These are phyloP conservation scores for Pseudocercospora musae DNA, from an alignment of 2,329 filamentous ascomycete genomes.

Conservation along the genomic window DNA sequence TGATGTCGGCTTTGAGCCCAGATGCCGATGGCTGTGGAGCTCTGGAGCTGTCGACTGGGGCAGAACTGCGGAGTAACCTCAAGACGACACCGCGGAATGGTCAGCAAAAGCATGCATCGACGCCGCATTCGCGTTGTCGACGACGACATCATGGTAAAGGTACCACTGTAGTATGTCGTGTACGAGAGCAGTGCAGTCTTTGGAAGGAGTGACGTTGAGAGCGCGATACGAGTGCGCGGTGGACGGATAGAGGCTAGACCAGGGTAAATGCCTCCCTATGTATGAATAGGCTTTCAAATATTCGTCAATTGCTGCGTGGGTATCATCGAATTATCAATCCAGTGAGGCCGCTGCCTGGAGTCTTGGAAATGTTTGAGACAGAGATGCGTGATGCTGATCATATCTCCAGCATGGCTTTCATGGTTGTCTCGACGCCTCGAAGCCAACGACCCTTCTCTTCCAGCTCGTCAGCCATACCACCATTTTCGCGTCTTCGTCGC, in stretches of 20 bases:
- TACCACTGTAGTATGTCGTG: neutral
- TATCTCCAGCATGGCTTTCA: constrained; percentile 63
- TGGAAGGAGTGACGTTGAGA: constrained; percentile 1
- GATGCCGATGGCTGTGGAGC: constrained; percentile 3
- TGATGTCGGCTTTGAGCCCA: neutral
- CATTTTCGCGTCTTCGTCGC: constrained; percentile 63
- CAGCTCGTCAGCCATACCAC: constrained; percentile 67
- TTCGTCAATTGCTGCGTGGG: neutral
- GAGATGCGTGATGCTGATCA: constrained; percentile 18
- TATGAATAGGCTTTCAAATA: neutral
- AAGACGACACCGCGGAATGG: neutral
- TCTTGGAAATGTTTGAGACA: neutral
- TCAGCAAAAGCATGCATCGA: constrained; percentile 2
- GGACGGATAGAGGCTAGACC: neutral
- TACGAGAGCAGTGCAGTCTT: neutral
- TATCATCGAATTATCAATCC: constrained; percentile 3
- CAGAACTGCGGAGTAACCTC: constrained; percentile 1
- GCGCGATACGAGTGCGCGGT: neutral
- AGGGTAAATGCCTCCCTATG: neutral
- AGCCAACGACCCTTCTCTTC: constrained; percentile 75
- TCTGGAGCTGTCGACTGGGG: neutral
- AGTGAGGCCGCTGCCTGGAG: neutral
- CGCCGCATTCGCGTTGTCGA: neutral
- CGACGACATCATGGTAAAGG: neutral
- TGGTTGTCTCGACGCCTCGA: constrained; percentile 61